Percentiles rank a stretch among this genome's conserved stretches.
These are phyloP conservation scores for Sporothrix protearum DNA, from an alignment of 2,329 filamentous ascomycete genomes.

Conservation along the genomic window DNA sequence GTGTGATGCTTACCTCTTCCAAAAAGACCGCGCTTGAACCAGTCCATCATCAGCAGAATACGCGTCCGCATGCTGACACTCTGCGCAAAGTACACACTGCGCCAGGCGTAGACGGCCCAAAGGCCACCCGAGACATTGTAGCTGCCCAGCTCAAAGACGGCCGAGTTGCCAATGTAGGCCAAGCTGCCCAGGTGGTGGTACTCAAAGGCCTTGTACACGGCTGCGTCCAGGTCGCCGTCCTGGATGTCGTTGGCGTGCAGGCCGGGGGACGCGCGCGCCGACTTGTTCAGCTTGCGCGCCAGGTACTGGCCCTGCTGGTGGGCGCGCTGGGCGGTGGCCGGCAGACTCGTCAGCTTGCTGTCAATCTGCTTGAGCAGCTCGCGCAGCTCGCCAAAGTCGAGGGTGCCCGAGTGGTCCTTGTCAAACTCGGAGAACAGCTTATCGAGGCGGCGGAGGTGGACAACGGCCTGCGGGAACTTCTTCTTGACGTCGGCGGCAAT, in stretches of 20 bases:
- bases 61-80: slow-evolving; percentile 90
- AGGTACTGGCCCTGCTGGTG: slow-evolving; percentile 95
- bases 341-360: slow-evolving; percentile 86
- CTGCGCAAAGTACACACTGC: slow-evolving; percentile 95
- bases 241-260: slow-evolving; percentile 74
- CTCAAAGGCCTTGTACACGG: slow-evolving; percentile 90
- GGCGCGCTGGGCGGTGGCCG: slow-evolving; percentile 91
- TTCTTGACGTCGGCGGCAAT: slow-evolving; percentile 80
- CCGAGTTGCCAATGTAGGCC: slow-evolving; percentile 94
- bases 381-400: slow-evolving; percentile 88
- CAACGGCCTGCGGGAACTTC: slow-evolving; percentile 85
- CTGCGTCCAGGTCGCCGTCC: slow-evolving; percentile 87
- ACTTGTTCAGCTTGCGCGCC: slow-evolving; percentile 88
- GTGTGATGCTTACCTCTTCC: slow-evolving; percentile 70
- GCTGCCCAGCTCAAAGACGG: slow-evolving; percentile 85
- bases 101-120: slow-evolving; percentile 92
- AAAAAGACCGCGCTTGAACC: slow-evolving; percentile 94
- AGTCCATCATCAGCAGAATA: slow-evolving; percentile 91
- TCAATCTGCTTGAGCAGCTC: slow-evolving; percentile 91
- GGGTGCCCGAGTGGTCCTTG: slow-evolving; percentile 84
- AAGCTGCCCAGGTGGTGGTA: slow-evolving; percentile 88
- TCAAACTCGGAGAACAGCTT: slow-evolving; percentile 90
- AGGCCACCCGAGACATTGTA: slow-evolving; percentile 77
- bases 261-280: slow-evolving; percentile 72
- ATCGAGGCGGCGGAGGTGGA: slow-evolving; percentile 84